Evolutionary conservation across 1,284 basidiomycete genomes (phyloP).

Genomic region (Ceratorhiza oryzae-sativae): DNA sequence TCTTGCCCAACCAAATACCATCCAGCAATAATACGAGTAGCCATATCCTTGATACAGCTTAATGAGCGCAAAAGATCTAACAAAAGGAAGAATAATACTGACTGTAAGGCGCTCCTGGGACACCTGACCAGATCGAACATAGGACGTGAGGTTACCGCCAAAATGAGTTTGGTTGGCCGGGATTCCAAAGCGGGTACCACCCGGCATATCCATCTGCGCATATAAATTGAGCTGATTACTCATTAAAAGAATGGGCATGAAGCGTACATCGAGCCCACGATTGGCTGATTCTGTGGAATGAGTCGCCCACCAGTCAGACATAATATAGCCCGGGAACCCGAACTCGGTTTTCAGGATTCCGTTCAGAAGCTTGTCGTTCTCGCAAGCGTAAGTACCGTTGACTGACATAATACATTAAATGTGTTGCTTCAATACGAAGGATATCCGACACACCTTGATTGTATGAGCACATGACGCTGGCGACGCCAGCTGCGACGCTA

Average conservation of each 20-base stretch:
- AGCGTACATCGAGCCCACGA: slow-evolving; percentile 68
- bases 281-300: slow-evolving; percentile 47
- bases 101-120: too few relatives aligned
- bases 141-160: too few relatives aligned
- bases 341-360: slow-evolving; percentile 70
- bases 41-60: slow-evolving; percentile 67
- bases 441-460: slow-evolving; percentile 44
- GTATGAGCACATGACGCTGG: slow-evolving; percentile 75
- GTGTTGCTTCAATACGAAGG: neutral
- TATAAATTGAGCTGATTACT: neutral
- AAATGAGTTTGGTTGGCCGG: slow-evolving; percentile 2
- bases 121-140: too few relatives aligned
- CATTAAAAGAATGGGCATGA: neutral
- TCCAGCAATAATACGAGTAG: slow-evolving; percentile 66
- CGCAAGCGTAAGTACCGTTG: slow-evolving; percentile 71
- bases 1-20: slow-evolving; percentile 72
- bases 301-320: slow-evolving; percentile 36
- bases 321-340: slow-evolving; percentile 55
- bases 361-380: slow-evolving; percentile 72
- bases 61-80: slow-evolving; percentile 59
- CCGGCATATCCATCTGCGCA: neutral
- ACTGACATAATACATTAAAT: slow-evolving; percentile 53
- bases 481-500: slow-evolving; percentile 69
- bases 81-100: slow-evolving; percentile 66
- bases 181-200: slow-evolving; percentile 33